Conservation (phyloP, 1,284 basidiomycete genomes). For the Apiotrichum domesticum region DNA sequence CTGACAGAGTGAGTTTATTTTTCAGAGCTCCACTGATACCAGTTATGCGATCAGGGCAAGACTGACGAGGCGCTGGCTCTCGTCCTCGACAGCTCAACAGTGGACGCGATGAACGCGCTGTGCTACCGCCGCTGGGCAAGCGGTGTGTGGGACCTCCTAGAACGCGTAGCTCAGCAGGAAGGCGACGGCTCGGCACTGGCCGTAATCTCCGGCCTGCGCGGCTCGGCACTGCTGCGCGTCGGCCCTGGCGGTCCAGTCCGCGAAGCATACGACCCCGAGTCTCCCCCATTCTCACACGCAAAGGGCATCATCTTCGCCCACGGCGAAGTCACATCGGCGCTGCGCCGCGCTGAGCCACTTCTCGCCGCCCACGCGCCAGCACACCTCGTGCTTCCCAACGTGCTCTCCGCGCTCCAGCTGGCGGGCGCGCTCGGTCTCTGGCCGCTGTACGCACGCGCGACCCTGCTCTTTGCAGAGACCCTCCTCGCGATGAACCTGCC, state of each 20-base stretch:
- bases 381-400: slow-evolving; percentile 29
- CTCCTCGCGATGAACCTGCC: slow-evolving; percentile 36
- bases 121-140: slow-evolving; percentile 34
- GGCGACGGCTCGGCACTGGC: slow-evolving; percentile 16
- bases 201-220: slow-evolving; percentile 18
- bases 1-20: slow-evolving; percentile 16
- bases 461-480: slow-evolving; percentile 28
- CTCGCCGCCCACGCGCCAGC: slow-evolving; percentile 20
- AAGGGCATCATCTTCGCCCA: slow-evolving; percentile 22
- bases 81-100: slow-evolving; percentile 21
- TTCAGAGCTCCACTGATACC: neutral
- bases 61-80: slow-evolving; percentile 30
- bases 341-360: slow-evolving; percentile 23
- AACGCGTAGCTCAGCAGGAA: slow-evolving; percentile 21
- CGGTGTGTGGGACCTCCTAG: slow-evolving; percentile 33
- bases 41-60: slow-evolving; percentile 12
- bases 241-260: slow-evolving; percentile 25
- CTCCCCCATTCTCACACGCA: slow-evolving; percentile 2
- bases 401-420: slow-evolving; percentile 31
- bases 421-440: slow-evolving; percentile 30
- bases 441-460: slow-evolving; percentile 30
- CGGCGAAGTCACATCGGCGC: slow-evolving; percentile 18
- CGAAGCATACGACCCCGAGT: slow-evolving; percentile 13
- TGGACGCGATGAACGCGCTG: slow-evolving; percentile 21
- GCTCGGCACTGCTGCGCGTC: slow-evolving; percentile 11